phyloP scores from a whole-genome alignment of 2,329 filamentous ascomycete species.

The Penicillium sp. region DNA sequence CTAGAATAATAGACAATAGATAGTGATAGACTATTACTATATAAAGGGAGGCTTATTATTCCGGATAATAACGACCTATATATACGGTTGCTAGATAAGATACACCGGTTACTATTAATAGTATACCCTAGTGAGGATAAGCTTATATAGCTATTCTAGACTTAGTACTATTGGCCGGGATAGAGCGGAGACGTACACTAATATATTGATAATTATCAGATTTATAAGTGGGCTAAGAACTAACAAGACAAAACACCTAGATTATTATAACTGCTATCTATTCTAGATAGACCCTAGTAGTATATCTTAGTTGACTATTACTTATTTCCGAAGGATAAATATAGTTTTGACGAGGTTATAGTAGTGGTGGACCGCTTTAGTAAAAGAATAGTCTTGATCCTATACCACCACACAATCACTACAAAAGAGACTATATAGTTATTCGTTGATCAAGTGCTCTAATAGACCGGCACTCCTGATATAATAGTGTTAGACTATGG shows the following conservation, averaged over 20 bases:
- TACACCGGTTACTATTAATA: not conserved
- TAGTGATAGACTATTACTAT: not conserved
- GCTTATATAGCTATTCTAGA: too few species aligned
- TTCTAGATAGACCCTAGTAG: constrained; percentile 6
- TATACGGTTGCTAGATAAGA: not conserved
- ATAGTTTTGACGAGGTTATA: not conserved
- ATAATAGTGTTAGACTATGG: constrained; percentile 14
- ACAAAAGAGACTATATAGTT: not conserved
- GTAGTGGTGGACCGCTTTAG: constrained; percentile 14
- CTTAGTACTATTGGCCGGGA: too few species aligned
- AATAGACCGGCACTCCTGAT: not conserved
- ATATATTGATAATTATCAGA: constrained; percentile 3
- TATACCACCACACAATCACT: constrained; percentile 1
- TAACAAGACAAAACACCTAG: not conserved
- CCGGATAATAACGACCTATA: not conserved
- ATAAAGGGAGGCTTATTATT: not conserved
- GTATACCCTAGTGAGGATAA: too few species aligned
- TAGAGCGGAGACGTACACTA: not conserved
- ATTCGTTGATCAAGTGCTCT: not conserved
- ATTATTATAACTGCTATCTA: constrained; percentile 4
- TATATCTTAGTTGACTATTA: constrained; percentile 15
- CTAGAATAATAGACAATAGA: not conserved
- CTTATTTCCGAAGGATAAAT: not conserved
- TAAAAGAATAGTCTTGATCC: constrained; percentile 12
- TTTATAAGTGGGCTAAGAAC: constrained; percentile 2